Evolutionary conservation across 2,329 filamentous ascomycete genomes (phyloP).

Genomic region (Anthostomella pinea): DNA sequence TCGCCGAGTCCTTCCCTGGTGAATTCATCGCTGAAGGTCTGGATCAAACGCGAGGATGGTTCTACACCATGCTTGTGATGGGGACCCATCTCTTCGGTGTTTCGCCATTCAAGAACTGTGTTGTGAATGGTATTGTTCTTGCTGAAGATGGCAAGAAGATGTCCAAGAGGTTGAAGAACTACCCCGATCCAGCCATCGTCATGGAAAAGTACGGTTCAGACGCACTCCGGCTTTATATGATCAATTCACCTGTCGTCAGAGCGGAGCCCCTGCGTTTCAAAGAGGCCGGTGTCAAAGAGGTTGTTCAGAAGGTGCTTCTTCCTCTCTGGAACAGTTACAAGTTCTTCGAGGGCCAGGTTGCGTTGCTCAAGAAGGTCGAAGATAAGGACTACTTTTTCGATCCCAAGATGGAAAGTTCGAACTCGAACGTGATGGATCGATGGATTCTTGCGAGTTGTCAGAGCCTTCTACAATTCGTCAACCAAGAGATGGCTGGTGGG

Average conservation of each 20-base stretch:
- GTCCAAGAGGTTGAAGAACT: constrained; percentile 96
- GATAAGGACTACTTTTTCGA: constrained; percentile 76
- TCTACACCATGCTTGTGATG: constrained; percentile 87
- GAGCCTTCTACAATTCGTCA: constrained; percentile 85
- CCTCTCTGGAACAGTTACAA: constrained; percentile 97
- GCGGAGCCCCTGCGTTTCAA: constrained; percentile 90
- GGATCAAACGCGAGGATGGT: constrained; percentile 93
- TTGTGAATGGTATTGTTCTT: constrained; percentile 93
- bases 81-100: constrained; percentile 83
- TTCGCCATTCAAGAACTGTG: constrained; percentile 89
- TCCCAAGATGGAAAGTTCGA: constrained; percentile 68
- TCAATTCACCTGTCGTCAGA: constrained; percentile 92
- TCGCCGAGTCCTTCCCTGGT: constrained; percentile 78
- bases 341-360: constrained; percentile 88
- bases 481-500: constrained; percentile 83
- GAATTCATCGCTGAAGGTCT: constrained; percentile 94
- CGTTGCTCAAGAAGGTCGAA: constrained; percentile 81
- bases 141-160: constrained; percentile 98
- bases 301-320: constrained; percentile 85
- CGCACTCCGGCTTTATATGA: constrained; percentile 89
- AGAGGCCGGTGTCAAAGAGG: constrained; percentile 88
- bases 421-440: constrained; percentile 90
- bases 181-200: constrained; percentile 79
- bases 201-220: constrained; percentile 90
- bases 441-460: constrained; percentile 95